phyloP scores from a whole-genome alignment of 2,329 filamentous ascomycete genomes.

The Aspergillus awamori region DNA sequence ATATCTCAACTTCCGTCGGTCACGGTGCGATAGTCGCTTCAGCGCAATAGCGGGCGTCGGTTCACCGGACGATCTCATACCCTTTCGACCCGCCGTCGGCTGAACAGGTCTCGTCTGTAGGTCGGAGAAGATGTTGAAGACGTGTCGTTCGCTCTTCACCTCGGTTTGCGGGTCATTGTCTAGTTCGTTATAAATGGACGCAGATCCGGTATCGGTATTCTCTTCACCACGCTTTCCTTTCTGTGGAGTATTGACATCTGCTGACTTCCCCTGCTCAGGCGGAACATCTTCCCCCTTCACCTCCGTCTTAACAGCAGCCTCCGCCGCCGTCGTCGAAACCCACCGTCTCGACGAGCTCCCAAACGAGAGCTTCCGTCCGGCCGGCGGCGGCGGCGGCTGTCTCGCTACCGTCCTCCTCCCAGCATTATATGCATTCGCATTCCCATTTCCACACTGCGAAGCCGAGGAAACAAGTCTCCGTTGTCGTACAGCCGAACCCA shows the following conservation, averaged over 20 bases:
- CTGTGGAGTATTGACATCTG: not conserved
- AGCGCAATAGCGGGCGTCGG: not conserved
- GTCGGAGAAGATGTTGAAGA: not conserved
- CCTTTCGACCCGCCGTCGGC: not conserved
- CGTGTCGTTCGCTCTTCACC: not conserved
- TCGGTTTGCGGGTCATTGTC: not conserved
- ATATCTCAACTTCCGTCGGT: conserved; percentile 32
- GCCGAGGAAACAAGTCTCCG: conserved; percentile 25
- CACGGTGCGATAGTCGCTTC: conserved; percentile 25
- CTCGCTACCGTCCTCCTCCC: not conserved
- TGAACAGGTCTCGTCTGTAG: not conserved
- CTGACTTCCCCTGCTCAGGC: too few relatives aligned
- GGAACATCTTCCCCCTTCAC: too few relatives aligned
- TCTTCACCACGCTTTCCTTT: not conserved
- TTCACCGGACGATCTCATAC: not conserved
- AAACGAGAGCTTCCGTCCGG: conserved; percentile 13
- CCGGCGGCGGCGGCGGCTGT: not conserved
- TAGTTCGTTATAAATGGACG: not conserved
- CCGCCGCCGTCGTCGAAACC: conserved; percentile 16
- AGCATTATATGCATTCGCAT: not conserved
- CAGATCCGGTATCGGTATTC: too few relatives aligned
- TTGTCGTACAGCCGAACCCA: conserved; percentile 31
- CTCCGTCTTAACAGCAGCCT: not conserved
- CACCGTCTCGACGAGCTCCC: conserved; percentile 25
- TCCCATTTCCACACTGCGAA: not conserved